Evolutionary conservation across 106 monocot species (phyloP), one percentile per base, ranked within the genome.

Genomic region (Acorus calamus): DNA sequence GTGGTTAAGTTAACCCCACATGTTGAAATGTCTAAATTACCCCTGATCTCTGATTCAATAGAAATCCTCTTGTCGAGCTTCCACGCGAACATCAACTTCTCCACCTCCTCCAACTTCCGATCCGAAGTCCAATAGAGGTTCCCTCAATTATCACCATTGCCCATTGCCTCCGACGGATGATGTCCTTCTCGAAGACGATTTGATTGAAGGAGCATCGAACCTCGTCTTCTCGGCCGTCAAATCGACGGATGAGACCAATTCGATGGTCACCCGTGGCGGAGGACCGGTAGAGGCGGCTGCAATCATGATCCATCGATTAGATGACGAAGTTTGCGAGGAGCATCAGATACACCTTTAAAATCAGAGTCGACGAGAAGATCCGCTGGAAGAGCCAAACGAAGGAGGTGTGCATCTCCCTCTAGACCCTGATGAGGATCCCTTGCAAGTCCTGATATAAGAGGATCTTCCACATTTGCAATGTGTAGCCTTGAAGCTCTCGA

Each of bases 361-460:
- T 73, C 2, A 84, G 88, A 0, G 88, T 81, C 57, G 73, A 66
- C 10, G 88, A 84, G 67, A 88, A 84, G 49, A 88, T 79, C 14
- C 71, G 78, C 62, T 88, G 84, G 76, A 88, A 88, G 65, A 88
- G 76, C 88, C 88, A 88, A 61, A 84, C 76, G 78, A 88, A 88
- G 44, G 88, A 88, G 64, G 84, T 70, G 68, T 88, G 81, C 66
- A 84, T 67, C 66, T 88, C 84, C 46, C 52, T 61, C 4, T 81
- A 84, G 44, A 81, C 81, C 42, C 76, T 62, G 6, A 45, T 60
- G 11, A 81, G 70, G 57, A 84, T 68, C 50, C 73, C 78, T 43
- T 81, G 69, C 8, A 84, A 59, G 61, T 76, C 72, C 71, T 76
- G 64, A 61, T 64, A 67, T 48, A 81, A 60, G 41, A 84, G 69